Evolutionary conservation across 139 green algal species (phyloP).

Genomic region (Chlamydomonas schloesseri): DNA sequence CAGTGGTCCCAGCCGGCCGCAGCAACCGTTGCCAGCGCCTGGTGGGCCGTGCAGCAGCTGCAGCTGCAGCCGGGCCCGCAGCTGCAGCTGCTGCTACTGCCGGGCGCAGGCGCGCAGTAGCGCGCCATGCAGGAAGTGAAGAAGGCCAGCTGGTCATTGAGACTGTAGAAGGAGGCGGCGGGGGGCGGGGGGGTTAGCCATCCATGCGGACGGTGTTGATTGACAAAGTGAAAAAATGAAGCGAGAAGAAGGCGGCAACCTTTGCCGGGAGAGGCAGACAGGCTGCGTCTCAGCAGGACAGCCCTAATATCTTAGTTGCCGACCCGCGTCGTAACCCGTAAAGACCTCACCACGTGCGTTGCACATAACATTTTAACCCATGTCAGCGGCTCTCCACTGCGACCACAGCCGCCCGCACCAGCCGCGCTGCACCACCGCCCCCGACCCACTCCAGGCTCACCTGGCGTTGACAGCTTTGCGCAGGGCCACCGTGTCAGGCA

Average conservation of each 20-base stretch:
- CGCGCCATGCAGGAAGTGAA: constrained; percentile 19
- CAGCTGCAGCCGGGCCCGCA: constrained; percentile 4
- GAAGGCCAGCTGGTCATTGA: constrained; percentile 20
- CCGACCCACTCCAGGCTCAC: background rate
- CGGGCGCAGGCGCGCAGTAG: background rate
- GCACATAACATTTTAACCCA: too few relatives aligned
- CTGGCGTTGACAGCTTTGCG: constrained; percentile 25
- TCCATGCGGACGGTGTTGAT: too few relatives aligned
- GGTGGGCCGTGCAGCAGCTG: background rate
- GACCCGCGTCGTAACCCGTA: too few relatives aligned
- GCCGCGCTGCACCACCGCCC: background rate
- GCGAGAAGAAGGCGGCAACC: too few relatives aligned
- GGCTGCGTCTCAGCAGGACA: too few relatives aligned
- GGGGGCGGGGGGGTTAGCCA: background rate
- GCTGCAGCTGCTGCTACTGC: background rate
- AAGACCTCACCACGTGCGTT: too few relatives aligned
- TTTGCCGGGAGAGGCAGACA: too few relatives aligned
- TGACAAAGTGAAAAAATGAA: too few relatives aligned
- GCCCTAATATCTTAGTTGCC: too few relatives aligned
- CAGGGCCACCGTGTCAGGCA: constrained; percentile 7
- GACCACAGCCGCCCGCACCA: too few relatives aligned
- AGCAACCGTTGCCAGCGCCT: background rate
- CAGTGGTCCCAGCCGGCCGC: background rate
- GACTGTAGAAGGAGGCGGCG: background rate
- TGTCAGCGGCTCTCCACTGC: too few relatives aligned